Evolutionary conservation across 768 basidiomycete genomes (phyloP).

Genomic region (Suillus hirtellus): DNA sequence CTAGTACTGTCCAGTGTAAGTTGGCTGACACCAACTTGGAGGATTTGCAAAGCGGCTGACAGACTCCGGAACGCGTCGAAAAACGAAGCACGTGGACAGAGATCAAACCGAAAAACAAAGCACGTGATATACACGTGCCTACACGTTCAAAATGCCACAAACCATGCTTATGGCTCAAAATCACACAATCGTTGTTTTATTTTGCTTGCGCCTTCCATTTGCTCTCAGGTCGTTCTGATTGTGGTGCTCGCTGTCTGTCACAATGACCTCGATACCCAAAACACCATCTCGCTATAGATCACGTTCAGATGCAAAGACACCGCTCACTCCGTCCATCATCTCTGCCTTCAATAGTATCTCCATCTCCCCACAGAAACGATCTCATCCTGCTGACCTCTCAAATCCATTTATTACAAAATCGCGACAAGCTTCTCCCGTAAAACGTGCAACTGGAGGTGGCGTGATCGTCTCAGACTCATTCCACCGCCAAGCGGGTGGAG

Average conservation of each 20-base stretch:
- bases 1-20: too few species aligned
- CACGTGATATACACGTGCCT: constrained; percentile 23
- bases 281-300: constrained; percentile 49
- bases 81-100: constrained; percentile 1
- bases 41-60: background rate
- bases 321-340: constrained; percentile 46
- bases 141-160: constrained; percentile 10
- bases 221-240: background rate
- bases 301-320: constrained; percentile 51
- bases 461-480: constrained; percentile 54
- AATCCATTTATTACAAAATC: constrained; percentile 66
- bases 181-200: background rate
- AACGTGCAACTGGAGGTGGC: constrained; percentile 50
- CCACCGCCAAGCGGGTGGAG: constrained; percentile 59
- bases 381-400: constrained; percentile 46
- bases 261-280: constrained; percentile 37
- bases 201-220: background rate
- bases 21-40: constrained; percentile 1
- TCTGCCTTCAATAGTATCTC: constrained; percentile 41
- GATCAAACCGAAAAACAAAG: constrained; percentile 6
- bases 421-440: constrained; percentile 64
- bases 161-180: background rate
- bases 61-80: constrained; percentile 4
- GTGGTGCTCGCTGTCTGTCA: background rate
- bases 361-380: constrained; percentile 33